Conservation (phyloP, 1,284 basidiomycete genomes). For the Abortiporus biennis region DNA sequence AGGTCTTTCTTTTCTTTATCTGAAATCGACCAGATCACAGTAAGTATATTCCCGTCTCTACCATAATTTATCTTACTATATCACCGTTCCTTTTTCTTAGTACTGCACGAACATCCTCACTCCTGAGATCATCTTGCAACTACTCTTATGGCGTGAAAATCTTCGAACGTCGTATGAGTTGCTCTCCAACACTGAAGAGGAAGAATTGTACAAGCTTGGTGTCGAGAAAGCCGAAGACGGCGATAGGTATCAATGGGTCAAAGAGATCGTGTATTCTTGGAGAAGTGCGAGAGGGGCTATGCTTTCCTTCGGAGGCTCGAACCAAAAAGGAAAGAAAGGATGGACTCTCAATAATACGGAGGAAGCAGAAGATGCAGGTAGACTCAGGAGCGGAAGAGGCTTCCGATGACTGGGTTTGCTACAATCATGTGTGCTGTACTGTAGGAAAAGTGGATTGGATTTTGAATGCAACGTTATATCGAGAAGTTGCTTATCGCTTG, state of each 20-base stretch:
- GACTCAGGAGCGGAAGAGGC: no score
- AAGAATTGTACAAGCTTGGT: conserved; percentile 43
- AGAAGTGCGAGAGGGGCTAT: conserved; percentile 18
- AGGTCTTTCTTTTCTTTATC: conserved; percentile 27
- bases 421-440: no score
- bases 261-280: conserved; percentile 43
- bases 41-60: conserved; percentile 22
- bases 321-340: no score
- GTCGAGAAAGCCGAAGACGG: conserved; percentile 40
- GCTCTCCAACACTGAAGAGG: conserved; percentile 47
- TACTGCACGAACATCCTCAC: conserved; percentile 67
- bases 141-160: conserved; percentile 62
- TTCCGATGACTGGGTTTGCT: no score
- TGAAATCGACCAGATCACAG: conserved; percentile 50
- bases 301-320: no score
- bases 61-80: conserved; percentile 2
- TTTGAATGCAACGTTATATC: no score
- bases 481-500: no score
- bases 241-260: conserved; percentile 64
- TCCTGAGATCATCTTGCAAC: conserved; percentile 61
- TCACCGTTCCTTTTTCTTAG: conserved; percentile 27
- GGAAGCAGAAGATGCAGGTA: no score
- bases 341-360: no score
- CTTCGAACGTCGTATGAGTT: conserved; percentile 42
- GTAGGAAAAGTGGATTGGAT: no score